Evolutionary conservation across 805 yeast genomes (phyloP).

Genomic region (Candida boleticola): DNA sequence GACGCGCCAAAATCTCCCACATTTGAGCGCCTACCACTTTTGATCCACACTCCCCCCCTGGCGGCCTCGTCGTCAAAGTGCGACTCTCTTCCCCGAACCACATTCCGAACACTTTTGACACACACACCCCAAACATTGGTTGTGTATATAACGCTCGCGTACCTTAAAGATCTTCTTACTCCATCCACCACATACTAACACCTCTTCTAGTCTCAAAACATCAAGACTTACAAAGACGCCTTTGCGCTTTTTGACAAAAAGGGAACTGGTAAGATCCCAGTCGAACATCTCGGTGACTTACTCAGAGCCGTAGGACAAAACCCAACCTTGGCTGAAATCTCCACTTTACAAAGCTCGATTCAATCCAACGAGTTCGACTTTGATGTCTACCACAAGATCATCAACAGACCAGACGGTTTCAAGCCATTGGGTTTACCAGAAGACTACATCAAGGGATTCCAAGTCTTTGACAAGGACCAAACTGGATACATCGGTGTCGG

Average conservation of each 20-base stretch:
- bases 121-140: too few relatives aligned
- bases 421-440: constrained; percentile 83
- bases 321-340: constrained; percentile 88
- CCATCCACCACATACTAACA: too few relatives aligned
- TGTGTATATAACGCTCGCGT: too few relatives aligned
- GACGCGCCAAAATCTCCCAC: too few relatives aligned
- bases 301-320: constrained; percentile 97
- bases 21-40: too few relatives aligned
- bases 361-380: constrained; percentile 62
- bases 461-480: constrained; percentile 93
- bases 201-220: constrained; percentile 45
- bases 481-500: constrained; percentile 98
- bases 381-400: constrained; percentile 71
- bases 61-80: too few relatives aligned
- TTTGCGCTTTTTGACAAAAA: constrained; percentile 95
- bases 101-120: too few relatives aligned
- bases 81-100: too few relatives aligned
- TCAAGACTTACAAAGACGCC: constrained; percentile 74
- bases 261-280: constrained; percentile 88
- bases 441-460: constrained; percentile 89
- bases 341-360: constrained; percentile 41
- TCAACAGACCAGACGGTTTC: constrained; percentile 86
- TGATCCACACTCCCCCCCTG: too few relatives aligned
- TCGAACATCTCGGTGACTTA: constrained; percentile 84
- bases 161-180: too few relatives aligned